phyloP scores from a whole-genome alignment of 257 asterid genomes.

The Haberlea rhodopensis region DNA sequence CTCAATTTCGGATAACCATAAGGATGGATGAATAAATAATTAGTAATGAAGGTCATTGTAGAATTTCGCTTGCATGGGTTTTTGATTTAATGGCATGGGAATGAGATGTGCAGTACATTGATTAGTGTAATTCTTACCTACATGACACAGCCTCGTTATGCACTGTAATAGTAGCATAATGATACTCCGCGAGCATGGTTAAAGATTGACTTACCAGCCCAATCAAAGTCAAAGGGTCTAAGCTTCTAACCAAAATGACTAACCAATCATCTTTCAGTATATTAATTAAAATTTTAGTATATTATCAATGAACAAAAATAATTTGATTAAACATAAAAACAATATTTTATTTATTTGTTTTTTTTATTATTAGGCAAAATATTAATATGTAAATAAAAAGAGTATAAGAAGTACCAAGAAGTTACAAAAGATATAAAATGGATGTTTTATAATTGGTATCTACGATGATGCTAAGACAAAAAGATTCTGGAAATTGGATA shows the following conservation, averaged over 20 bases:
- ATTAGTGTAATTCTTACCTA: neutral
- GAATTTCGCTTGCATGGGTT: neutral
- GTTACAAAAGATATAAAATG: too few relatives aligned
- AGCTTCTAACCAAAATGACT: neutral
- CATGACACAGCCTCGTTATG: neutral
- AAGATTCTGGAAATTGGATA: too few relatives aligned
- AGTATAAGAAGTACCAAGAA: too few relatives aligned
- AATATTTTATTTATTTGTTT: too few relatives aligned
- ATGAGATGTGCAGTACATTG: too few relatives aligned
- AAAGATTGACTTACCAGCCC: neutral
- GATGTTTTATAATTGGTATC: too few relatives aligned
- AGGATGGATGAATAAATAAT: neutral
- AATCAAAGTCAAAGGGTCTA: neutral
- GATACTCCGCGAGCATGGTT: neutral
- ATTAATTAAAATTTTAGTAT: neutral
- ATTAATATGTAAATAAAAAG: too few relatives aligned
- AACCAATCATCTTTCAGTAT: neutral
- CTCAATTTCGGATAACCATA: neutral
- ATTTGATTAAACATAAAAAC: too few relatives aligned
- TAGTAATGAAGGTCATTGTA: neutral
- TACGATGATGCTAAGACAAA: too few relatives aligned
- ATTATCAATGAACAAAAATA: too few relatives aligned
- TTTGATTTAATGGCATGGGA: neutral
- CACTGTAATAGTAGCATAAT: neutral
- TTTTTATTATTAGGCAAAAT: too few relatives aligned